Conservation (phyloP, 495 filamentous ascomycete genomes). For the Penicillium turbatum region DNA sequence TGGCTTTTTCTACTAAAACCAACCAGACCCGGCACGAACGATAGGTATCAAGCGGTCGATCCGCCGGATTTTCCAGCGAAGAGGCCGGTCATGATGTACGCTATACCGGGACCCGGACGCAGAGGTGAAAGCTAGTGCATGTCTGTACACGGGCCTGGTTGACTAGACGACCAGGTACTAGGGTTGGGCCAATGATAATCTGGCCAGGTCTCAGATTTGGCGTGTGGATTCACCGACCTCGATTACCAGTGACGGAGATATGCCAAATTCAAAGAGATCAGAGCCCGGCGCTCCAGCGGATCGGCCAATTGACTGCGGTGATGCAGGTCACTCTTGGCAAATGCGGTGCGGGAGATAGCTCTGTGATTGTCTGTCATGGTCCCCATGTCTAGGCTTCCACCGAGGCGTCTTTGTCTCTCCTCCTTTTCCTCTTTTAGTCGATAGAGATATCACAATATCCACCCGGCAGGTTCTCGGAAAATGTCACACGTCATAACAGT, state of each 20-base stretch:
- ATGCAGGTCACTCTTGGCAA: constrained; percentile 15
- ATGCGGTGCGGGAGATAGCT: constrained; percentile 13
- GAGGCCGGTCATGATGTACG: constrained; percentile 13
- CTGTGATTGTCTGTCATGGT: constrained; percentile 5
- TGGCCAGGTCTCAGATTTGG: constrained; percentile 2
- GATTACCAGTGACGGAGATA: background rate
- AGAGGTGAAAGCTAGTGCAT: constrained; percentile 14
- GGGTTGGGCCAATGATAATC: constrained; percentile 13
- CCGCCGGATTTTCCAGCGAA: constrained; percentile 6
- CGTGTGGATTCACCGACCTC: constrained; percentile 3
- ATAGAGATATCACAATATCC: background rate
- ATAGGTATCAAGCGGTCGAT: constrained; percentile 2
- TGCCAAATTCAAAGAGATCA: constrained; percentile 13
- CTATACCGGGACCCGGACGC: constrained; percentile 8
- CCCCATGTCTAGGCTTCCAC: background rate
- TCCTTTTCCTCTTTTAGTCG: background rate
- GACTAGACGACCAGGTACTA: constrained; percentile 16
- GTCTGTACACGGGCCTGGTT: constrained; percentile 9
- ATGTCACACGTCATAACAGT: constrained; percentile 7
- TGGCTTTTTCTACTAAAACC: constrained; percentile 2
- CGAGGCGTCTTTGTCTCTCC: background rate
- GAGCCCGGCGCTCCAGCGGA: constrained; percentile 7
- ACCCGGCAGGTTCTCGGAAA: too few species aligned
- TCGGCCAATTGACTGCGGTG: constrained; percentile 7
- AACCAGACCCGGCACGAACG: constrained; percentile 9